Evolutionary conservation across 148 eudicot genomes (phyloP).

Genomic region (Vaccinium myrtillus): DNA sequence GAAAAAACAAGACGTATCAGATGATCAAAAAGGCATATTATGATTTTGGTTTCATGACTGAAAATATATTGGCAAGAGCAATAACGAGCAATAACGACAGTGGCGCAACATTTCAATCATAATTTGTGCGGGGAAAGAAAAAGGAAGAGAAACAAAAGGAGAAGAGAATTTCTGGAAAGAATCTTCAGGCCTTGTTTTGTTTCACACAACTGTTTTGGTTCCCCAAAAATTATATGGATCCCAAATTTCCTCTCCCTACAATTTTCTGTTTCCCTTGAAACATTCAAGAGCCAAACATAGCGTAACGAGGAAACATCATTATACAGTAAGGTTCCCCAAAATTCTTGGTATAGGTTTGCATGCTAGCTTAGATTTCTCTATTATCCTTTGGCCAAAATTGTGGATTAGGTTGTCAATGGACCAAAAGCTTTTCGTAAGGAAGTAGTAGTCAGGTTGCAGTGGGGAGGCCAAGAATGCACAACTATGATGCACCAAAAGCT

Average conservation of each 20-base stretch:
- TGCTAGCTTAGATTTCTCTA: neutral
- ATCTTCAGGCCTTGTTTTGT: neutral
- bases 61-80: neutral
- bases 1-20: neutral
- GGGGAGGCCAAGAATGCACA: no score
- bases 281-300: neutral
- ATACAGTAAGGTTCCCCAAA: neutral
- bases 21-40: neutral
- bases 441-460: no score
- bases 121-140: neutral
- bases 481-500: no score
- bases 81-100: neutral
- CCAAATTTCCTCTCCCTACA: neutral
- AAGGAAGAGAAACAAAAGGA: neutral
- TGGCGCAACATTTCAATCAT: neutral
- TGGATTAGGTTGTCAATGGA: neutral
- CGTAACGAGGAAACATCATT: neutral
- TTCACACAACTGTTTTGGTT: neutral
- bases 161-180: neutral
- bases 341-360: neutral
- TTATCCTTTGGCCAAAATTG: neutral
- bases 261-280: neutral
- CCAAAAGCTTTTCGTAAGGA: no score
- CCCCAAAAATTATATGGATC: neutral
- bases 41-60: neutral